phyloP scores from a whole-genome alignment of 2,329 filamentous ascomycete species.

The Karstenula rhodostoma region DNA sequence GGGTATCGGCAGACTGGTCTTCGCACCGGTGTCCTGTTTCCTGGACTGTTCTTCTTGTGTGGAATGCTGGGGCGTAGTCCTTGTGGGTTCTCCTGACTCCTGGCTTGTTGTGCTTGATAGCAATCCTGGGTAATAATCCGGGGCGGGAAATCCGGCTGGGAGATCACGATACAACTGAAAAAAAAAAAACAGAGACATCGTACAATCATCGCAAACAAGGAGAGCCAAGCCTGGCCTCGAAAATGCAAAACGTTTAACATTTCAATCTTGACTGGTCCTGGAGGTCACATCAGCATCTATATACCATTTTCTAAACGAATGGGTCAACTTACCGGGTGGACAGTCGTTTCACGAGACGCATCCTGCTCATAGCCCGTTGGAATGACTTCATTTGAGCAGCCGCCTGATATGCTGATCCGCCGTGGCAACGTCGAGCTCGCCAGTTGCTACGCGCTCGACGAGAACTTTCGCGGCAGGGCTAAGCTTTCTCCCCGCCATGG shows the following conservation, averaged over 20 bases:
- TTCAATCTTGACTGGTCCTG: background rate
- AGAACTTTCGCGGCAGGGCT: no score
- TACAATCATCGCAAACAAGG: no score
- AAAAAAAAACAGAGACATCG: background rate
- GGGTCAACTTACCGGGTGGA: background rate
- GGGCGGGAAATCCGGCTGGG: background rate
- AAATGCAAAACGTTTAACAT: no score
- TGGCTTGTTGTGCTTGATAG: background rate
- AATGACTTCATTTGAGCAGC: no score
- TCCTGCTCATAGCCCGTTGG: no score
- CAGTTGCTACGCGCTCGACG: no score
- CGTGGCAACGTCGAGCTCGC: no score
- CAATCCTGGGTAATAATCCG: background rate
- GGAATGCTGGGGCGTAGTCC: background rate
- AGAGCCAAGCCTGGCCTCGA: no score
- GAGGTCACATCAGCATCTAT: background rate
- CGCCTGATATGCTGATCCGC: no score
- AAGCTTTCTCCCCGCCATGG: no score
- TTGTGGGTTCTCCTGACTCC: background rate
- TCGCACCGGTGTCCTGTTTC: background rate
- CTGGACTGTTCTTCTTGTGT: background rate
- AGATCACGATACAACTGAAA: background rate
- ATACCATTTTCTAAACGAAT: background rate
- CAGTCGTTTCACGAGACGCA: no score
- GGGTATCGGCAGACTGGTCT: background rate